These are phyloP conservation scores for Pholiota adiposa DNA, from an alignment of 1,284 basidiomycete species.

Conservation along the genomic window DNA sequence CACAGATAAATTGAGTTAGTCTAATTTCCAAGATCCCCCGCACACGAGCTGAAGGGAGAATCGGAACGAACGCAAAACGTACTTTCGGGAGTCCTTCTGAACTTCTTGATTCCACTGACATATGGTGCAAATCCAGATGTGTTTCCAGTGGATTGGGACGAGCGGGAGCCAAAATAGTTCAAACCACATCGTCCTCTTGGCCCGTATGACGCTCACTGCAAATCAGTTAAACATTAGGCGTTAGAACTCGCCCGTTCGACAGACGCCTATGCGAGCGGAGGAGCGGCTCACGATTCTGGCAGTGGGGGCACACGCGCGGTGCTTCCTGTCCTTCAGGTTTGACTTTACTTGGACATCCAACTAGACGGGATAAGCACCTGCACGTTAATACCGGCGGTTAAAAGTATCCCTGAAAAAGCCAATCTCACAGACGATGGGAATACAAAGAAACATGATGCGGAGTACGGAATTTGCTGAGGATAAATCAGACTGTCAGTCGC, in stretches of 20 bases:
- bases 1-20: conserved; percentile 1
- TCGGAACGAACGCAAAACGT: conserved; percentile 8
- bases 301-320: conserved; percentile 45
- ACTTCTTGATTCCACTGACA: conserved; percentile 40
- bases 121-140: conserved; percentile 46
- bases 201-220: conserved; percentile 41
- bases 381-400: conserved; percentile 8
- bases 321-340: conserved; percentile 41
- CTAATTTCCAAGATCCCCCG: neutral
- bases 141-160: conserved; percentile 45
- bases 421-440: conserved; percentile 39
- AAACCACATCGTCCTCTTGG: conserved; percentile 49
- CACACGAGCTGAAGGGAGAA: neutral
- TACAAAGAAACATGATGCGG: conserved; percentile 13
- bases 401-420: neutral
- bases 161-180: conserved; percentile 51
- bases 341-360: conserved; percentile 46
- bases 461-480: neutral
- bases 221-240: conserved; percentile 8
- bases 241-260: neutral
- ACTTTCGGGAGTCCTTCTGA: conserved; percentile 28
- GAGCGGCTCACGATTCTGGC: conserved; percentile 43
- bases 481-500: conserved; percentile 3
- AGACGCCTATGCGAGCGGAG: conserved; percentile 1
- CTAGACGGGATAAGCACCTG: conserved; percentile 26